Conservation (phyloP, 108 stramenopile genomes). For the Fragilariopsis cylindrus region DNA sequence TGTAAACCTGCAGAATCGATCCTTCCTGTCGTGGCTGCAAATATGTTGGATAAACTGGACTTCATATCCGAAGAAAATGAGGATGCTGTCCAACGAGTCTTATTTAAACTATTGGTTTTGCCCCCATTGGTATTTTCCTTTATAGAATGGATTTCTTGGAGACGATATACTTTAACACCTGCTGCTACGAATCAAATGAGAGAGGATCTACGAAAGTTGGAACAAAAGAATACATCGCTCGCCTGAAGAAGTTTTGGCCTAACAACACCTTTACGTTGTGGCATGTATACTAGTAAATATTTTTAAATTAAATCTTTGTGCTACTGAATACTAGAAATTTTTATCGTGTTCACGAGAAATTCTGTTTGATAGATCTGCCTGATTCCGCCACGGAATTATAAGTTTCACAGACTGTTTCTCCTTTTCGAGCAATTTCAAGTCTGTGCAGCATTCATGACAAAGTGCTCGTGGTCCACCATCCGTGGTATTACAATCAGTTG, state of each 20-base stretch:
- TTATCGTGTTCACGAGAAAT: conserved; percentile 4
- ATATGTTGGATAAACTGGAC: conserved; percentile 26
- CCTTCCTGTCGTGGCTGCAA: conserved; percentile 46
- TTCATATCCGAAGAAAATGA: conserved; percentile 24
- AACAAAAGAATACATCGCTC: not conserved
- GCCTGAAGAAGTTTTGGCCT: too few species aligned
- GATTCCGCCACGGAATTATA: conserved; percentile 25
- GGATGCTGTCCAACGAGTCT: conserved; percentile 18
- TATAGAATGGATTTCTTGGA: conserved; percentile 46
- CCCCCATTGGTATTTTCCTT: conserved; percentile 52
- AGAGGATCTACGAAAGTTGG: conserved; percentile 17
- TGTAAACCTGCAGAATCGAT: conserved; percentile 52
- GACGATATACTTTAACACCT: conserved; percentile 40
- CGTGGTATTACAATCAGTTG: conserved; percentile 14
- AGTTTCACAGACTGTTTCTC: conserved; percentile 21
- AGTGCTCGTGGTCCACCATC: conserved; percentile 29
- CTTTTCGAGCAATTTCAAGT: conserved; percentile 13
- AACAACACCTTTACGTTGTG: too few species aligned
- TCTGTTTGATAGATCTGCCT: conserved; percentile 26
- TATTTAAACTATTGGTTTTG: conserved; percentile 45
- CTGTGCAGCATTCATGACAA: conserved; percentile 35
- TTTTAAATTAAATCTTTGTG: not conserved
- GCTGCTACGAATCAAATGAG: conserved; percentile 27
- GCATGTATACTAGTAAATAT: too few species aligned
- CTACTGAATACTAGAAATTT: conserved; percentile 2